phyloP scores from a whole-genome alignment of 768 basidiomycete genomes.

The Exidia glandulosa region DNA sequence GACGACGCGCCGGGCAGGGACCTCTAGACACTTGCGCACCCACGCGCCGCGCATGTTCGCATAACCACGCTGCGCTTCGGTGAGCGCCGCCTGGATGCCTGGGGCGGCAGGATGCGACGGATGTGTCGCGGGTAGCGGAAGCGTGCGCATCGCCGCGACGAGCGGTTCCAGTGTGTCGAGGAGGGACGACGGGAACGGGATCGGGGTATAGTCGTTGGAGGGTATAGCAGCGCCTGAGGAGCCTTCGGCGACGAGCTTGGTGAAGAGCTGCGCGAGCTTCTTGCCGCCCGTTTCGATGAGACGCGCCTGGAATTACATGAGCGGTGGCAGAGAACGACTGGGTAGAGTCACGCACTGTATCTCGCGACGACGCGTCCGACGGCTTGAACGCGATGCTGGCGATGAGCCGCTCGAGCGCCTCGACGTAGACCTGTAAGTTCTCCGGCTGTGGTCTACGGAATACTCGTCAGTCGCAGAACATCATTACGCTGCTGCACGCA shows the following conservation, averaged over 20 bases:
- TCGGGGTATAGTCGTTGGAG: constrained; percentile 41
- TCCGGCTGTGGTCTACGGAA: constrained; percentile 52
- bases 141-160: constrained; percentile 51
- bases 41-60: constrained; percentile 80
- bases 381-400: constrained; percentile 70
- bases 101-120: constrained; percentile 71
- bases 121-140: constrained; percentile 69
- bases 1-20: constrained; percentile 54
- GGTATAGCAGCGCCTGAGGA: constrained; percentile 64
- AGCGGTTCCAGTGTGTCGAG: constrained; percentile 48
- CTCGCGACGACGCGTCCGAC: constrained; percentile 40
- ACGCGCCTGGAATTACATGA: constrained; percentile 34
- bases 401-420: constrained; percentile 66
- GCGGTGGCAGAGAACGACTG: neutral
- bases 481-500: constrained; percentile 20
- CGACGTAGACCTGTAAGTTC: constrained; percentile 54
- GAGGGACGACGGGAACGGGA: constrained; percentile 44
- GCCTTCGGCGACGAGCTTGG: constrained; percentile 79
- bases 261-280: constrained; percentile 71
- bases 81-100: constrained; percentile 50
- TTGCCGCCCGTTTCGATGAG: constrained; percentile 76
- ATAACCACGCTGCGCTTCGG: constrained; percentile 71
- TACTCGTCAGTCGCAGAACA: neutral
- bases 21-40: constrained; percentile 64
- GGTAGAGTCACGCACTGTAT: constrained; percentile 32